phyloP scores from a whole-genome alignment of 345 rosid species.

The Citrus reticulata region DNA sequence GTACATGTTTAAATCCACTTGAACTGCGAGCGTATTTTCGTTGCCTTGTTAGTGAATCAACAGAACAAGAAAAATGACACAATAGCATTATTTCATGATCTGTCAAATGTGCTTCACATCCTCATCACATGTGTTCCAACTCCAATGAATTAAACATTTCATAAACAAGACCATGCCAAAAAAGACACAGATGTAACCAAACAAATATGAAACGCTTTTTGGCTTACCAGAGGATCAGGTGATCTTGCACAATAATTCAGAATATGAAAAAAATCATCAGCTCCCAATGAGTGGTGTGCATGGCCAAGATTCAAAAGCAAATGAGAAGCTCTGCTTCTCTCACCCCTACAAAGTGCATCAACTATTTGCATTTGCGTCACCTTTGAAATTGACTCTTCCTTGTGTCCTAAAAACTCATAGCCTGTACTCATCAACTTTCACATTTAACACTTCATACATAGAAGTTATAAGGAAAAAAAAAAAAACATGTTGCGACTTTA shows the following conservation, averaged over 20 bases:
- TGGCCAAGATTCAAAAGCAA: constrained; percentile 46
- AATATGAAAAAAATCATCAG: constrained; percentile 50
- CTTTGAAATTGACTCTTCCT: constrained; percentile 24
- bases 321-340: constrained; percentile 58
- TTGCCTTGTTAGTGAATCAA: background rate
- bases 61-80: background rate
- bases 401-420: constrained; percentile 17
- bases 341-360: constrained; percentile 57
- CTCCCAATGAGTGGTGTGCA: constrained; percentile 25
- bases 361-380: constrained; percentile 48
- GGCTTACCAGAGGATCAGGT: constrained; percentile 76
- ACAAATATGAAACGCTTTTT: constrained; percentile 11
- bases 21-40: background rate
- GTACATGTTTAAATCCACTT: background rate
- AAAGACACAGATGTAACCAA: background rate
- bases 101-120: background rate
- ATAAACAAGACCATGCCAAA: constrained; percentile 2
- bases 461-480: background rate
- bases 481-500: background rate
- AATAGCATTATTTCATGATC: background rate
- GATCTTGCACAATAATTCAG: constrained; percentile 58
- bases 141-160: background rate
- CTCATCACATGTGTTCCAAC: background rate
- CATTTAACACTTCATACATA: background rate
- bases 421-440: constrained; percentile 27